A percentile compares a stretch with the other conserved stretches of the same genome.
Conservation (phyloP, 129 eudicot genomes). For the Tanacetum coccineum region DNA sequence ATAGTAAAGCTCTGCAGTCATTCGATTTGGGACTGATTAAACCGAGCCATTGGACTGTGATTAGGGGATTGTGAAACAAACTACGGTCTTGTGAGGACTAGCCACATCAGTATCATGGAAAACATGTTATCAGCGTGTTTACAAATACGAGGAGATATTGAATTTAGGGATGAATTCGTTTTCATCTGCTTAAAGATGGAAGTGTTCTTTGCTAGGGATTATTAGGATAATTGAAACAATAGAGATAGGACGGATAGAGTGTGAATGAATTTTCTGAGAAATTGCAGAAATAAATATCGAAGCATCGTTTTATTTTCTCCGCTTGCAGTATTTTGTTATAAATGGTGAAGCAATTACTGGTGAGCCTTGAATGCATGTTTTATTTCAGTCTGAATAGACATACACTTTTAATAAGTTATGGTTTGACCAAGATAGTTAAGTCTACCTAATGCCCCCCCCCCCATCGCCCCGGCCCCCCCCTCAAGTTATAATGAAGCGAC, state of each 20-base stretch:
- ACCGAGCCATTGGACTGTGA: constrained; percentile 30
- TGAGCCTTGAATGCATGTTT: neutral
- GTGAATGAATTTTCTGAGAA: neutral
- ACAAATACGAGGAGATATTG: constrained; percentile 40
- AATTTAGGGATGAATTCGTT: constrained; percentile 42
- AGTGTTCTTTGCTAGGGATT: constrained; percentile 49
- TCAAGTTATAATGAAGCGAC: neutral
- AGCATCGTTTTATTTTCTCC: neutral
- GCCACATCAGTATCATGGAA: constrained; percentile 51
- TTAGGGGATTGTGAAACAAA: constrained; percentile 51
- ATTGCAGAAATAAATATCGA: neutral
- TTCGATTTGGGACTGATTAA: constrained; percentile 37
- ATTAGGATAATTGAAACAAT: constrained; percentile 17
- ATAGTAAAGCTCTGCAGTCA: constrained; percentile 53
- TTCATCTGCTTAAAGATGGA: constrained; percentile 45
- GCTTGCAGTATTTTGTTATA: neutral
- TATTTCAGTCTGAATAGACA: neutral
- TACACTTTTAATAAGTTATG: neutral
- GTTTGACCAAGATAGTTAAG: neutral
- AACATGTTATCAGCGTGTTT: constrained; percentile 37
- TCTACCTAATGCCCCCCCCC: neutral
- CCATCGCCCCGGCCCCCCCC: no score
- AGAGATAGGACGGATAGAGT: neutral
- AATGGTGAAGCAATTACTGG: neutral
- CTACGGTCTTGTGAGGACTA: constrained; percentile 51